Base-by-base conservation (phyloP, 768 basidiomycete species). In the Russula virescens region DNA sequence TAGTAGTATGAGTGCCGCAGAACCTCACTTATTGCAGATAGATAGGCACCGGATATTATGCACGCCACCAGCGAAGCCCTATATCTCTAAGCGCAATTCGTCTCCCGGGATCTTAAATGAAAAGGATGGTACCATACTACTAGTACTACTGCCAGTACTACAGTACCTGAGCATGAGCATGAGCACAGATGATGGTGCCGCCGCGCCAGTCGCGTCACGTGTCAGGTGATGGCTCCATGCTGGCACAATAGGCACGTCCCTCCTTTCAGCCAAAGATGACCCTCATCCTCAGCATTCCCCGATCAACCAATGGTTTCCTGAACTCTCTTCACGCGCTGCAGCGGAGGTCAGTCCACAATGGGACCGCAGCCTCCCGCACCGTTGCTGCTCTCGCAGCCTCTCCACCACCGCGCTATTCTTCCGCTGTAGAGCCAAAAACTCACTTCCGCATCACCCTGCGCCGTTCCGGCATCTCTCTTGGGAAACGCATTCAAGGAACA, bases 361-460 rank as follows among this genome's bases (percentile, higher is more conserved):
- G 62, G 38, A 63, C 62, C 0, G 43, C 62, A 5, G 56, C 62
- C 19, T 63, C 62, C 51, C 56, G 62, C 21, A 63, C 62, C 21
- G 62, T 63, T n/a, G 62, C 62, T 40, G 62, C 56, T 8, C 56
- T 62, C 25, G 31, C 38, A 0, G 45, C 55, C 6, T 58, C 43
- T 23, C 31, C 59, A 23, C 25, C 52, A 46, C 60, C 66, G 1
- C 50, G 52, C 42, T 58, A 64, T 1, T 52, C 60, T 19, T 34
- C 63, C 10, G 25, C 63, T 23, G 6, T 64, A 42, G 68, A 66
- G 50, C 75, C 79, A 57, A 76, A 74, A 34, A 91, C 94, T 0
- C 91, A 96, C 74, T 94, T 82, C 78, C 90, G 89, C 77, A 88
- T 98, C 69, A 96, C 94, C 21, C 85, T 95, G 31, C 83, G 83